These are phyloP conservation scores for Malus hybrid DNA, from an alignment of 331 rosid species.

Conservation along the genomic window DNA sequence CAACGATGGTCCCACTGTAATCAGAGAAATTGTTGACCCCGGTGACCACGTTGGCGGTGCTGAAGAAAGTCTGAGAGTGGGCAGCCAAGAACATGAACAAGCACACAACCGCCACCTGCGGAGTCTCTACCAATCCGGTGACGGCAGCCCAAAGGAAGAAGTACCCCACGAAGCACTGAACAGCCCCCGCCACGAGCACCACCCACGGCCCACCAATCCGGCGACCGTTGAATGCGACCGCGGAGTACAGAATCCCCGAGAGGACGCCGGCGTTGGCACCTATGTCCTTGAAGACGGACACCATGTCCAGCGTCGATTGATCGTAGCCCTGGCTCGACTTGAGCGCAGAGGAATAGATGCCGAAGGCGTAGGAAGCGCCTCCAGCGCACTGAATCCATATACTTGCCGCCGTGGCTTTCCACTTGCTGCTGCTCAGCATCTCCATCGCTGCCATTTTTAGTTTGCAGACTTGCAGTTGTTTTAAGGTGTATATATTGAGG, in stretches of 20 bases:
- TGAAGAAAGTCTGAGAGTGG: slow-evolving; percentile 67
- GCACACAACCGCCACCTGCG: slow-evolving; percentile 61
- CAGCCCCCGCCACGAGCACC: slow-evolving; percentile 51
- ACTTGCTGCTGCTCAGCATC: slow-evolving; percentile 33
- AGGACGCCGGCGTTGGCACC: slow-evolving; percentile 83
- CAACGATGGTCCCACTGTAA: slow-evolving; percentile 79
- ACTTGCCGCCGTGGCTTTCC: slow-evolving; percentile 56
- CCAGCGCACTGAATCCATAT: slow-evolving; percentile 77
- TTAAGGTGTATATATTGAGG: not conserved
- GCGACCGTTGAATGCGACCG: slow-evolving; percentile 26
- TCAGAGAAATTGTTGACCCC: slow-evolving; percentile 63
- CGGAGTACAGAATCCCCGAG: slow-evolving; percentile 76
- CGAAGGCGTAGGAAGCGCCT: slow-evolving; percentile 85
- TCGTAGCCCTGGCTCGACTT: slow-evolving; percentile 70
- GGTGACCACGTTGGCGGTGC: slow-evolving; percentile 68
- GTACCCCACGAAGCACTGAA: slow-evolving; percentile 58
- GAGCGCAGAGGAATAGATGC: slow-evolving; percentile 71
- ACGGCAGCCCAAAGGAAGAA: slow-evolving; percentile 75
- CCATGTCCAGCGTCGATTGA: slow-evolving; percentile 82
- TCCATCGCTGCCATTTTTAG: not conserved
- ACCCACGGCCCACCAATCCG: slow-evolving; percentile 59
- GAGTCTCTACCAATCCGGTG: slow-evolving; percentile 52
- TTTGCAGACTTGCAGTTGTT: not conserved
- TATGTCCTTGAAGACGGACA: slow-evolving; percentile 89
- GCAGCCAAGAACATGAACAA: slow-evolving; percentile 63